Conservation (phyloP, 164 flowering plant genomes). For the Vitis riparia region DNA sequence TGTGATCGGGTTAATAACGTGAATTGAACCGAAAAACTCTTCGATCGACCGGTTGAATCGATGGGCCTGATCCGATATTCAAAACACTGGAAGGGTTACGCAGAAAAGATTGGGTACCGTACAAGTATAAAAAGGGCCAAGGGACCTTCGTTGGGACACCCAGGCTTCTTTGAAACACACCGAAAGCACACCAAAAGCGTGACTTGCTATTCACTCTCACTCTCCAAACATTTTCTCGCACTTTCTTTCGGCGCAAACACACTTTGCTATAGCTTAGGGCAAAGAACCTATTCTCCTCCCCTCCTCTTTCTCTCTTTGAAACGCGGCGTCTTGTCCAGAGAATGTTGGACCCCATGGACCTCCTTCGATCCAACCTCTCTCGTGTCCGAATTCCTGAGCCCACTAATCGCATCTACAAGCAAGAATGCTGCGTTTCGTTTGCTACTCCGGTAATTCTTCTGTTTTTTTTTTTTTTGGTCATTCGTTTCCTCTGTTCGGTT, state of each 20-base stretch:
- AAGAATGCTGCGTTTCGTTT: slow-evolving; percentile 93
- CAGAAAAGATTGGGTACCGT: no score
- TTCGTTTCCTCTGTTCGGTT: slow-evolving; percentile 4
- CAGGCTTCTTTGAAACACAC: no score
- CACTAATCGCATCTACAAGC: slow-evolving; percentile 92
- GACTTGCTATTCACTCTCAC: no score
- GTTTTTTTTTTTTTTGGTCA: not conserved
- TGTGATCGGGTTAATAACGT: no score
- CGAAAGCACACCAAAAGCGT: no score
- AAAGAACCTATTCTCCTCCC: slow-evolving; percentile 7
- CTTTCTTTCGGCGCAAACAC: slow-evolving; percentile 3
- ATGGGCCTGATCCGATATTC: no score
- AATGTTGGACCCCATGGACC: slow-evolving; percentile 57
- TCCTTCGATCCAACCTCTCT: slow-evolving; percentile 76
- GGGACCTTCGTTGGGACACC: no score
- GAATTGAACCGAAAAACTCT: no score
- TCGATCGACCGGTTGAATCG: no score
- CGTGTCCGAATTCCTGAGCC: slow-evolving; percentile 96
- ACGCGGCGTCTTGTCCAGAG: not conserved
- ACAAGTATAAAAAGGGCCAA: no score
- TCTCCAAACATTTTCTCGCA: not conserved
- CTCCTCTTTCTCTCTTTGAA: slow-evolving; percentile 10
- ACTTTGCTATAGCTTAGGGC: slow-evolving; percentile 24
- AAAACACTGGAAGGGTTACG: no score
- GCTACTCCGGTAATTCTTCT: slow-evolving; percentile 70